phyloP scores from a whole-genome alignment of 768 basidiomycete genomes.

The Rhodotorula kratochvilovae region DNA sequence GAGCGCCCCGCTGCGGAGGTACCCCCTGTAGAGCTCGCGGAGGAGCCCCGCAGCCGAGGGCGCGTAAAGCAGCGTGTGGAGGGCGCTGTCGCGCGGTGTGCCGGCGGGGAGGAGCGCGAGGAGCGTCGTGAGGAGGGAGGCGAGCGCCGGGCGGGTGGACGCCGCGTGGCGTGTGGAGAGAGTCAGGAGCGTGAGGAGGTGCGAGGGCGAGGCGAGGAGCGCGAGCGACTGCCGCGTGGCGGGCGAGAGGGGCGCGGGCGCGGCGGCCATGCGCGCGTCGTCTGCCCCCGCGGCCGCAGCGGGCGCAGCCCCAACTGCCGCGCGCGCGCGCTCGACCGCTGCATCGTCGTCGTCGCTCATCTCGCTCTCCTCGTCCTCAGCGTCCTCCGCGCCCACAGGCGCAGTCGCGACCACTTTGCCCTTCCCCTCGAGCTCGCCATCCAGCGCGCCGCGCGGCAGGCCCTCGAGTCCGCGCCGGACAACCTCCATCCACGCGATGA shows the following conservation, averaged over 20 bases:
- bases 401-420: background rate
- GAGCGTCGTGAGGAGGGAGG: constrained; percentile 60
- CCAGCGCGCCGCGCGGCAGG: background rate
- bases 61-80: constrained; percentile 51
- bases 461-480: constrained; percentile 2
- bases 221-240: constrained; percentile 8
- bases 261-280: background rate
- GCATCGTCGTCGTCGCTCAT: constrained; percentile 1
- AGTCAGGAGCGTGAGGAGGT: constrained; percentile 25
- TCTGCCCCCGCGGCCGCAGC: background rate
- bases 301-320: background rate
- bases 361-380: background rate
- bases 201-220: background rate
- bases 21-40: constrained; percentile 67
- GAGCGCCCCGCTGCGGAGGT: constrained; percentile 59
- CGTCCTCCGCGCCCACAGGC: too few species aligned
- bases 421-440: background rate
- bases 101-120: constrained; percentile 58
- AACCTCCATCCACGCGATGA: constrained; percentile 7
- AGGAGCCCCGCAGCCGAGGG: constrained; percentile 58
- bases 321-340: background rate
- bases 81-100: constrained; percentile 53
- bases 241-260: background rate
- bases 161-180: constrained; percentile 59
- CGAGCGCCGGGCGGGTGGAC: constrained; percentile 55